Evolutionary conservation across 2,329 filamentous ascomycete species (phyloP), one percentile per base, ranked within the genome.

Genomic region (Ilyonectria robusta): DNA sequence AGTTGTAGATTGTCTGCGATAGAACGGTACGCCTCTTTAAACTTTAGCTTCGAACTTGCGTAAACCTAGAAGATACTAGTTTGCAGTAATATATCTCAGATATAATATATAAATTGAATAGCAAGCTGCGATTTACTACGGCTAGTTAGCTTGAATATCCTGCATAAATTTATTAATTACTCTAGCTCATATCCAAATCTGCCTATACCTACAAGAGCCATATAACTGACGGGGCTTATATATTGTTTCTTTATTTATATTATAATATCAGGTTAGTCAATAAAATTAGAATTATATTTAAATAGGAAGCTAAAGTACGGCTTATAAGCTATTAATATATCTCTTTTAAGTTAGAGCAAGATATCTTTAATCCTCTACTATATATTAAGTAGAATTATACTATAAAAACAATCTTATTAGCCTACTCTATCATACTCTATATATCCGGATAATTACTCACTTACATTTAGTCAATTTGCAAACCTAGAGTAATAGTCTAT

Each of bases 151-250:
- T 5, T 13, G 0, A n/a, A 21, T 6, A 42, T 44, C 4, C 54
- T 7, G 15, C 13, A 62, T 44, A 23, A 4, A 13, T 1, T n/a
- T 7, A 2, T 7, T 42, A 4, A 17, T 17, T 6, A 40, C 13
- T 40, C 35, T 15, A 15, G 33, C 4, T 6, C 21, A 7, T 62
- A 71, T 54, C 81, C 67, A 44, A 80, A 72, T 26, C 80, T 79
- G 5, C 80, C 80, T 2, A 82, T 62, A 21, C 80, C 80, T 0
- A 78, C 72, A 8, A 81, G 73, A 2, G 77, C 78, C 8, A 78
- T 70, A 1, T 76, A 74, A 1, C 62, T 47, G 1, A 57, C 48
- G 2, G 70, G 66, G 15, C 67, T 35, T 8, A 59, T 62, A 37
- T 70, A 77, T 66, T 66, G 66, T 19, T 69, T 15, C n/a, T 58